Base-by-base conservation (phyloP, 1,284 basidiomycete species). In the Boletellus deceptivus region DNA sequence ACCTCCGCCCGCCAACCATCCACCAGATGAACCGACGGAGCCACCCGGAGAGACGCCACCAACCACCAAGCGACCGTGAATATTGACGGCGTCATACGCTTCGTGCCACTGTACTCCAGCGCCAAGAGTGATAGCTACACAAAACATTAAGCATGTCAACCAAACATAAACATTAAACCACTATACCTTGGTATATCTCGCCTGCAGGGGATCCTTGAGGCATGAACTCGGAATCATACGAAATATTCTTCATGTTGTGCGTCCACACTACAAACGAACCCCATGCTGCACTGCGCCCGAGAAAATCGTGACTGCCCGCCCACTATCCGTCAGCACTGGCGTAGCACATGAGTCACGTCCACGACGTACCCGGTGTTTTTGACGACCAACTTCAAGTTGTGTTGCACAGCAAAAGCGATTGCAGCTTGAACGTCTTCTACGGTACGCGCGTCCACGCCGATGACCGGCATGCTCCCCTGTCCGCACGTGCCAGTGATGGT, bases 61-160 rank as follows among this genome's bases (percentile, higher is more conserved):
- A n/a, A 75, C 62, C 17, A 76, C 57, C 46, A 70, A 56, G n/a
- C 67, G 65, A 1, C 59, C 62, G 11, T 70, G 46, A 14, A 60
- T 55, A 9, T 72, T 60, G 4, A 27, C 25, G 25, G 70, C 70
- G 16, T 65, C 61, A 56, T 73, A 75, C 1, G 72, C 74, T 54
- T 76, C 73, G 29, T 69, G 56, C 71, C 74, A 78, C 58, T 76
- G 72, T 24, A 74, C 75, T 4, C 76, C 77, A 25, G 74, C 72
- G 16, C 70, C 72, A 36, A 77, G 54, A 3, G 72, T 76, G 20
- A 76, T 60, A 57, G 67, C 71, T 60, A 35, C 5, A 4, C 11
- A 14, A 7, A 49, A 20, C 16, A 17, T 53, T 13, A 54, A 18
- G n/a, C 11, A 31, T 31, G 22, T 42, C 40, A 27, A 25, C 8